A percentile compares a stretch with the other conserved stretches of the same genome.
These are phyloP conservation scores for Thelonectria blattea DNA, from an alignment of 2,329 filamentous ascomycete species.

Conservation along the genomic window DNA sequence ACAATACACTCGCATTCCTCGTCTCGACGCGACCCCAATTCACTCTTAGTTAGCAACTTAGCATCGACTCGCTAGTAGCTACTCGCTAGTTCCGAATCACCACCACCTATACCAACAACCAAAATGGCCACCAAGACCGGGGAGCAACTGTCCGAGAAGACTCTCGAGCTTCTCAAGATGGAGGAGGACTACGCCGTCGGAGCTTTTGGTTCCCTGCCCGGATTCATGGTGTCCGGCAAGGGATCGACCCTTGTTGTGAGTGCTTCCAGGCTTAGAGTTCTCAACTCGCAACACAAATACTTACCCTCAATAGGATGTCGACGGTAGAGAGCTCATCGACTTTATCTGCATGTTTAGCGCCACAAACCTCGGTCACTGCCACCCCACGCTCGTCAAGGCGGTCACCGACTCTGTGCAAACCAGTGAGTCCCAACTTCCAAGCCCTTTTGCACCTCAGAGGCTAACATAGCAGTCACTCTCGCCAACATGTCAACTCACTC, in stretches of 20 bases:
- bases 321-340: constrained; percentile 23
- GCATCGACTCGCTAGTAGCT: neutral
- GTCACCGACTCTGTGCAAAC: constrained; percentile 13
- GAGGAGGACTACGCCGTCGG: constrained; percentile 21
- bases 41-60: neutral
- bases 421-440: neutral
- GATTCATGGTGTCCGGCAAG: constrained; percentile 22
- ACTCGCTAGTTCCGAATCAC: neutral
- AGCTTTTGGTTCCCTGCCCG: constrained; percentile 16
- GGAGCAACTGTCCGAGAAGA: constrained; percentile 15
- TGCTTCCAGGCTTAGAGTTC: neutral
- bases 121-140: constrained; percentile 18
- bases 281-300: neutral
- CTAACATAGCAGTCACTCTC: constrained; percentile 18
- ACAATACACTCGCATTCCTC: neutral
- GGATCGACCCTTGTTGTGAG: constrained; percentile 21
- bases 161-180: constrained; percentile 18
- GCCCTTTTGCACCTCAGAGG: too few species aligned
- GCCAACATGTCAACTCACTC: constrained; percentile 24
- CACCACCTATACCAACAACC: neutral
- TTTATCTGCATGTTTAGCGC: constrained; percentile 25
- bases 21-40: neutral
- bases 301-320: constrained; percentile 10
- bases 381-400: constrained; percentile 21
- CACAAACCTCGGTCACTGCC: constrained; percentile 22